A percentile compares a stretch with the other conserved stretches of the same genome.
Evolutionary conservation across 345 rosid genomes (phyloP).

Genomic region (Populus nigra): DNA sequence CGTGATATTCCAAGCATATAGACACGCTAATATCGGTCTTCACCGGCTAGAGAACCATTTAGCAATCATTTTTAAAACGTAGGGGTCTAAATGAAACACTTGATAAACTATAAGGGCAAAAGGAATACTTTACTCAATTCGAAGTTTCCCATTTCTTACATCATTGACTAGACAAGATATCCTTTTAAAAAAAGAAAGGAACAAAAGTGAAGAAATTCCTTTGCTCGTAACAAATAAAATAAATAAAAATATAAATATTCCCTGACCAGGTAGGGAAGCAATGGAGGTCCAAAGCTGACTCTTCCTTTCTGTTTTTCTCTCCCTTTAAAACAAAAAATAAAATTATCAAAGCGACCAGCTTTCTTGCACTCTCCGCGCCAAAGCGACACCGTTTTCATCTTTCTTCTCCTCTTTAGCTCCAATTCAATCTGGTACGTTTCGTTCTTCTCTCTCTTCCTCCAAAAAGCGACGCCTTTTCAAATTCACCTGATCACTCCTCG

Average conservation of each 20-base stretch:
- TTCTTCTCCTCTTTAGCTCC: not conserved
- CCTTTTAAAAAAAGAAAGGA: not conserved
- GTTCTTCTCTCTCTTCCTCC: slow-evolving; percentile 7
- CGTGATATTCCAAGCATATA: too few relatives aligned
- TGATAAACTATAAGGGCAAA: not conserved
- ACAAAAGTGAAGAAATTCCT: not conserved
- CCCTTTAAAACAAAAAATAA: not conserved
- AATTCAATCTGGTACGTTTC: not conserved
- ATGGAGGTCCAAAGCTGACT: slow-evolving; percentile 23
- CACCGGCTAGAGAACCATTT: too few relatives aligned
- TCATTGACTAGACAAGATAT: not conserved
- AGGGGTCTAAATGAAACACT: not conserved
- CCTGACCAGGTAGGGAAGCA: slow-evolving; percentile 13
- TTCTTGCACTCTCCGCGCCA: not conserved
- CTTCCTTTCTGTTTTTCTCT: slow-evolving; percentile 1
- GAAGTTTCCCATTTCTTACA: not conserved
- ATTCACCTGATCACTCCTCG: not conserved
- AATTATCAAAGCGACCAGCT: not conserved
- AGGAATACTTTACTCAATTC: not conserved
- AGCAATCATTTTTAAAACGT: not conserved
- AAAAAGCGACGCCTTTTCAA: not conserved
- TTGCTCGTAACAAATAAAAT: not conserved
- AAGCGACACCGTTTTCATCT: slow-evolving; percentile 7
- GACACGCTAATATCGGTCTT: too few relatives aligned
- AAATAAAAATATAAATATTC: not conserved